phyloP scores from a whole-genome alignment of 176 grass and related monocot genomes.

The Tillandsia leiboldiana region DNA sequence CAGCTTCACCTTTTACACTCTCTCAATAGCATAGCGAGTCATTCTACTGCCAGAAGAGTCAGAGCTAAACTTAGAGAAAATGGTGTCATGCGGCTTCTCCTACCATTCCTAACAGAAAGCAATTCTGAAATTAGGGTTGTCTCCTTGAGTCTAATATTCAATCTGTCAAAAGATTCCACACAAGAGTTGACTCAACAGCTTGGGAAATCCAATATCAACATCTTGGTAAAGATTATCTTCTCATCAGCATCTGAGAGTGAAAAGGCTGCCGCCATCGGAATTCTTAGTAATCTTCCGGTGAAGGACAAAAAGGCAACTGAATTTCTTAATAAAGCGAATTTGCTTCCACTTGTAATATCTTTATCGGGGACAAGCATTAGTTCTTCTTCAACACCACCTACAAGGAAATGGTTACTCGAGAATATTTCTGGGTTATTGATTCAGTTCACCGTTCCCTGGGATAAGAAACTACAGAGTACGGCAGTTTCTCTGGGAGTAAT shows the following conservation, averaged over 20 bases:
- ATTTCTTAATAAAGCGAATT: constrained; percentile 48
- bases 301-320: constrained; percentile 62
- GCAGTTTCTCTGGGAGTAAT: constrained; percentile 51
- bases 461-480: constrained; percentile 64
- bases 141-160: constrained; percentile 51
- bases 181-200: constrained; percentile 52
- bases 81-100: constrained; percentile 62
- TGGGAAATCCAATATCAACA: constrained; percentile 48
- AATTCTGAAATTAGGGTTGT: constrained; percentile 51
- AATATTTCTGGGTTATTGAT: constrained; percentile 55
- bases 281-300: constrained; percentile 59
- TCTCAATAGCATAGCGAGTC: constrained; percentile 66
- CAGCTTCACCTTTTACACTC: constrained; percentile 75
- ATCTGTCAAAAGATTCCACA: constrained; percentile 65
- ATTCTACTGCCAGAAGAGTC: constrained; percentile 47
- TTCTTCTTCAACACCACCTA: constrained; percentile 15
- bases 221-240: constrained; percentile 53
- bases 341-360: constrained; percentile 54
- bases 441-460: constrained; percentile 64
- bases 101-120: constrained; percentile 64
- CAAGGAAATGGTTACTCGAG: constrained; percentile 46
- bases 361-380: constrained; percentile 36
- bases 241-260: constrained; percentile 37
- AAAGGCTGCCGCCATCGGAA: constrained; percentile 54
- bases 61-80: constrained; percentile 69